These are phyloP conservation scores for Wickerhamomyces chambardii DNA, from an alignment of 805 yeast genomes.

Conservation along the genomic window DNA sequence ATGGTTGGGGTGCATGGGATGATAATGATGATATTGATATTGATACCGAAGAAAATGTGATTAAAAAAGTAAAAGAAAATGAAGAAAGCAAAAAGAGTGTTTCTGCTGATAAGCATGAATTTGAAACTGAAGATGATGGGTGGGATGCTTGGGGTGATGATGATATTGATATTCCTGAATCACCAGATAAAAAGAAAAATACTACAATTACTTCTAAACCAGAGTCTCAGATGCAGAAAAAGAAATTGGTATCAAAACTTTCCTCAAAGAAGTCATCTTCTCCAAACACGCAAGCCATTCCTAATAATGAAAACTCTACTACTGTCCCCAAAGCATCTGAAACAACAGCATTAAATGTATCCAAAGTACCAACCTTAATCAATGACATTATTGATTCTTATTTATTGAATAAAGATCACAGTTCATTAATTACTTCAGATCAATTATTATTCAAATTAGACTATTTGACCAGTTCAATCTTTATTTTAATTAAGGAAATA, in stretches of 20 bases:
- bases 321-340: neutral
- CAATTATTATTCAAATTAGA: constrained; percentile 8
- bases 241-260: constrained; percentile 12
- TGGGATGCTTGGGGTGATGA: constrained; percentile 9
- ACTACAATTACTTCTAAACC: no score
- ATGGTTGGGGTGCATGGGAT: constrained; percentile 6
- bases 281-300: no score
- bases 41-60: neutral
- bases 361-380: constrained; percentile 6
- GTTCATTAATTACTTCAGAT: constrained; percentile 4
- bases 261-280: constrained; percentile 1
- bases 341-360: no score
- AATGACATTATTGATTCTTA: constrained; percentile 9
- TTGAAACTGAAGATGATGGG: constrained; percentile 6
- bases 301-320: neutral
- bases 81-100: no score
- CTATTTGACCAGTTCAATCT: constrained; percentile 8
- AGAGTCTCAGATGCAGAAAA: neutral
- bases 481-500: constrained; percentile 9
- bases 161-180: neutral
- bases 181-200: no score
- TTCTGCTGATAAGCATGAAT: no score
- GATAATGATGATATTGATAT: constrained; percentile 1
- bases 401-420: constrained; percentile 2
- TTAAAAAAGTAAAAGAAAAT: neutral